Conservation (phyloP, 441 rosid genomes). For the Euphorbia celastroides region DNA sequence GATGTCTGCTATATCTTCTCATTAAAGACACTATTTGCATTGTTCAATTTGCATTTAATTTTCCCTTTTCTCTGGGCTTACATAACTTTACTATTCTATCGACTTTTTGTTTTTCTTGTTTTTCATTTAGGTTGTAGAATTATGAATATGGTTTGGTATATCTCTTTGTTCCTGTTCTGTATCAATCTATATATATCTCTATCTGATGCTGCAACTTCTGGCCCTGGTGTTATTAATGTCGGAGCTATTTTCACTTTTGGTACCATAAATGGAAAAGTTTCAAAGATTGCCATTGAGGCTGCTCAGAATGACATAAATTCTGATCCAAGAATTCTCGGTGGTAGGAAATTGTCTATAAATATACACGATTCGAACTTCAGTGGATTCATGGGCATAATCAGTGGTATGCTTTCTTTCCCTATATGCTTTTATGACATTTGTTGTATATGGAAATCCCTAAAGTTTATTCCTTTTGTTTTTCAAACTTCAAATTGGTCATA, state of each 20-base stretch:
- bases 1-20: conserved; percentile 3
- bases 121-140: conserved; percentile 22
- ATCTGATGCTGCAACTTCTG: conserved; percentile 22
- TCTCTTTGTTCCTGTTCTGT: not conserved
- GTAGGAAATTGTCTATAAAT: conserved; percentile 40
- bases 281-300: conserved; percentile 75
- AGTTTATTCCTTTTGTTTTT: not conserved
- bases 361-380: conserved; percentile 66
- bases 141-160: not conserved
- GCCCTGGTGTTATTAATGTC: conserved; percentile 59
- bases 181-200: not conserved
- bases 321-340: conserved; percentile 50
- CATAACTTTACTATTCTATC: conserved; percentile 1
- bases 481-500: not conserved
- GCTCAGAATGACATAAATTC: conserved; percentile 86
- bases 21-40: not conserved
- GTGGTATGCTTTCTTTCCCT: conserved; percentile 39
- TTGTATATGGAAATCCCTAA: too few relatives aligned
- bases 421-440: not conserved
- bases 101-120: not conserved
- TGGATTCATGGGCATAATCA: conserved; percentile 78
- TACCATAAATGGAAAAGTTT: conserved; percentile 71
- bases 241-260: conserved; percentile 64
- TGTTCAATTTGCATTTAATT: not conserved
- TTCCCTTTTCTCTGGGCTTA: not conserved